Conservation (phyloP, 805 yeast genomes). For the Wickerhamiella hasegawae region DNA sequence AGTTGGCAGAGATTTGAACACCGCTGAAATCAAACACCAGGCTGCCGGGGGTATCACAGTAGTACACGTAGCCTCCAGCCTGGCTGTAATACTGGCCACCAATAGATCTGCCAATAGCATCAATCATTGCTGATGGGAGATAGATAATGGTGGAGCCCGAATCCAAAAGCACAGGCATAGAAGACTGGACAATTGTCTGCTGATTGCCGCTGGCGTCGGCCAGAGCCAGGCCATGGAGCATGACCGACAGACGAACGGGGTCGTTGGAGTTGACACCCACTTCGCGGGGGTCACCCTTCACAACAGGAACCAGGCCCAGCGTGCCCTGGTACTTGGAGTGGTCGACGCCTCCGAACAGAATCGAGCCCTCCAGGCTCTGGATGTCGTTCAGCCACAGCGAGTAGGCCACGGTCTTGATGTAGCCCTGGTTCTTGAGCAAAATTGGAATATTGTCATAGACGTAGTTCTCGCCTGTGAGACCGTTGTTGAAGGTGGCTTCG, state of each 20-base stretch:
- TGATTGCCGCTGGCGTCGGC: slow-evolving; percentile 1
- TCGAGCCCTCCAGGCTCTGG: slow-evolving; percentile 14
- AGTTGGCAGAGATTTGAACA: neutral
- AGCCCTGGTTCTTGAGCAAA: slow-evolving; percentile 24
- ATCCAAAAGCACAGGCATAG: slow-evolving; percentile 10
- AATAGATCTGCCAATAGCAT: slow-evolving; percentile 16
- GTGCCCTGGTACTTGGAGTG: slow-evolving; percentile 39
- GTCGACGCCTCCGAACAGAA: slow-evolving; percentile 59
- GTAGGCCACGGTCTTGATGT: slow-evolving; percentile 27
- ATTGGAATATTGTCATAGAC: slow-evolving; percentile 21
- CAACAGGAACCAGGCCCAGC: slow-evolving; percentile 21
- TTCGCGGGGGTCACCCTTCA: slow-evolving; percentile 3
- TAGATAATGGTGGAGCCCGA: slow-evolving; percentile 12
- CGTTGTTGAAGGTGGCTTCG: slow-evolving; percentile 17
- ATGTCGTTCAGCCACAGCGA: slow-evolving; percentile 29
- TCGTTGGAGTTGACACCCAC: too few species aligned
- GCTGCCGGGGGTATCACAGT: neutral
- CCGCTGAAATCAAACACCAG: slow-evolving; percentile 6
- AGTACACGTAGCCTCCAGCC: slow-evolving; percentile 19
- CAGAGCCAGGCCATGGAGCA: slow-evolving; percentile 1
- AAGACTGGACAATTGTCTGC: neutral
- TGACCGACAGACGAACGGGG: neutral
- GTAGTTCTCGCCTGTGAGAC: slow-evolving; percentile 1
- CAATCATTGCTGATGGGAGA: slow-evolving; percentile 11
- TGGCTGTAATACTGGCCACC: slow-evolving; percentile 25